Base-by-base conservation (phyloP, 495 filamentous ascomycete genomes). In the Cudoniella acicularis region DNA sequence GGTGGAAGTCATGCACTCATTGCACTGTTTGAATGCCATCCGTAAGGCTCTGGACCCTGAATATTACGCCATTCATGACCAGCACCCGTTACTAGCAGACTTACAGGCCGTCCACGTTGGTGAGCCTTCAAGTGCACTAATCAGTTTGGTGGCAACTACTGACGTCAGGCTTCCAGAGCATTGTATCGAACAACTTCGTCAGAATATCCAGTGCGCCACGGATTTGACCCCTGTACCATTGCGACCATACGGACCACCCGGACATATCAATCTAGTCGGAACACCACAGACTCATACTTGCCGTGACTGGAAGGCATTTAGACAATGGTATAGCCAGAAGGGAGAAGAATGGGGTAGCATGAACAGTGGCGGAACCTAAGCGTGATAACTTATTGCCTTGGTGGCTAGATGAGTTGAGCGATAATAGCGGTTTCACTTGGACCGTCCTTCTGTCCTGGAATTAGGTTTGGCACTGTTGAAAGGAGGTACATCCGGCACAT, bases 1-100 rank as follows among this genome's bases (percentile, higher is more conserved):
- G 26, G 59, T 67, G 20, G 64, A 64, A 26, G 56, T 67, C 9
- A 61, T 64, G 52, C 64, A 64, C 25, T 64, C 64, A 11, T 41
- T 64, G 26, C 64, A 67, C 53, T 64, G 64, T 30, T 42, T 67
- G 23, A 60, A 63, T 21, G 42, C 60, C 3, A 23, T 63, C 50
- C 53, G 64, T 13, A 57, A 67, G 43, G 41, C 43, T 2, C 16
- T 67, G 2, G 22, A 55, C 23, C 52, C 47, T 11, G 64, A 67
- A 2, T 67, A 60, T 47, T 63, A 60, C 45, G 48, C 26, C 1
- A 22, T 56, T 2, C 60, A 59, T 40, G 49, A 36, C 0, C 42
- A 49, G 26, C 56, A 60, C 50, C 23, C 26, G 21, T 42, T 53
- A 16, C 54, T 25, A 20, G 16, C 2, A 26, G 47, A 43, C 13